These are phyloP conservation scores for Jasminum sambac DNA, from an alignment of 257 asterid genomes.

Conservation along the genomic window DNA sequence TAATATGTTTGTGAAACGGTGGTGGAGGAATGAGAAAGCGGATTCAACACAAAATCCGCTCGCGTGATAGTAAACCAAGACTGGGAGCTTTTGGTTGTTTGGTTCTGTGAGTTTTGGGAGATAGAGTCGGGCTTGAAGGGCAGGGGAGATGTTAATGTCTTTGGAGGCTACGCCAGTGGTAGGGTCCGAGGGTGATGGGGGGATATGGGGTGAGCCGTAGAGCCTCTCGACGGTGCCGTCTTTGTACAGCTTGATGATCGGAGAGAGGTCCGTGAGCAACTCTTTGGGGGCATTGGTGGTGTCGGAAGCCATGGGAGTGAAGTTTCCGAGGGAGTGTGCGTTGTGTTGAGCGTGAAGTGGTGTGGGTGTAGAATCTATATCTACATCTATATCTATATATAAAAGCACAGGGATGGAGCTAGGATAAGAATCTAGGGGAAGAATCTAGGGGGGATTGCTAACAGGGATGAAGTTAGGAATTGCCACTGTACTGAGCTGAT, in stretches of 20 bases:
- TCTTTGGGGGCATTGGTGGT: constrained; percentile 12
- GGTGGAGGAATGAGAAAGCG: constrained; percentile 23
- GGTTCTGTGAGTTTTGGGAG: constrained; percentile 33
- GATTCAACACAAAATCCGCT: constrained; percentile 43
- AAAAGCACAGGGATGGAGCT: too few relatives aligned
- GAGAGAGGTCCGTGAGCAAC: constrained; percentile 26
- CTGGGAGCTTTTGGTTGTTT: constrained; percentile 28
- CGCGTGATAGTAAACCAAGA: constrained; percentile 40
- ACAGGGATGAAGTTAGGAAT: too few relatives aligned
- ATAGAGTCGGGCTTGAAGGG: constrained; percentile 37
- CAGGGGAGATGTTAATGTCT: constrained; percentile 31
- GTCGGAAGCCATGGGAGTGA: constrained; percentile 7
- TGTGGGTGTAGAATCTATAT: too few relatives aligned
- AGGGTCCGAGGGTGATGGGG: constrained; percentile 36
- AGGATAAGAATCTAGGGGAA: too few relatives aligned
- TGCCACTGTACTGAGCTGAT: too few relatives aligned
- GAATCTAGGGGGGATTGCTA: too few relatives aligned
- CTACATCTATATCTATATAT: too few relatives aligned
- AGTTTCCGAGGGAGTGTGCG: background rate
- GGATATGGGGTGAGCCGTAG: constrained; percentile 11
- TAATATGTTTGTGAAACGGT: constrained; percentile 20
- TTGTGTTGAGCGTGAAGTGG: too few relatives aligned
- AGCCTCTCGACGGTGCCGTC: constrained; percentile 28
- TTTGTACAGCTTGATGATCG: constrained; percentile 21
- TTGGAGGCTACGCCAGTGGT: constrained; percentile 39